A percentile compares a stretch with the other conserved stretches of the same genome.
These are phyloP conservation scores for Melocanna baccifera DNA, from an alignment of 176 grass and related monocot species.

Conservation along the genomic window DNA sequence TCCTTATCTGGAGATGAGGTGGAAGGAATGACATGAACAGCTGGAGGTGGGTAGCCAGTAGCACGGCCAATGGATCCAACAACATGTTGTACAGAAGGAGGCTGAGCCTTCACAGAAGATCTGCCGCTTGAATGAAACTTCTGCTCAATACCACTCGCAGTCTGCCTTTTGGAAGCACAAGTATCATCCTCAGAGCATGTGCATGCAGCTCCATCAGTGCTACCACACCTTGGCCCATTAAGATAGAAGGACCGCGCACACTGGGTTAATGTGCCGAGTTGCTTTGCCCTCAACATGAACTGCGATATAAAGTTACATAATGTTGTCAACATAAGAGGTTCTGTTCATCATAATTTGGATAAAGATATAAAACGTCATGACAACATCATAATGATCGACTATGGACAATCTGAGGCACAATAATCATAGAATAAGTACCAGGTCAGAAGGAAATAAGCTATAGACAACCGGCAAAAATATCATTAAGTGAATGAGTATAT, in stretches of 20 bases:
- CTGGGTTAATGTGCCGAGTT: slow-evolving; percentile 74
- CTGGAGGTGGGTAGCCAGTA: slow-evolving; percentile 23
- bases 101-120: slow-evolving; percentile 41
- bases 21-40: slow-evolving; percentile 36
- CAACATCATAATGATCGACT: not conserved
- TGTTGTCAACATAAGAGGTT: slow-evolving; percentile 7
- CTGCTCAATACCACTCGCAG: slow-evolving; percentile 10
- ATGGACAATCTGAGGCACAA: not conserved
- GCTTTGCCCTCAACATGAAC: slow-evolving; percentile 97
- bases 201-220: slow-evolving; percentile 67
- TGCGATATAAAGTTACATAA: slow-evolving; percentile 35
- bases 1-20: slow-evolving; percentile 40
- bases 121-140: slow-evolving; percentile 33
- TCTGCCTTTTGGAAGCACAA: slow-evolving; percentile 60
- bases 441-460: not conserved
- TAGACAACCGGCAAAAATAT: not conserved
- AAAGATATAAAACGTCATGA: not conserved
- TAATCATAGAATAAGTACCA: slow-evolving; percentile 3
- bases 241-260: slow-evolving; percentile 91
- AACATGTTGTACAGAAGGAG: slow-evolving; percentile 41
- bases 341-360: not conserved
- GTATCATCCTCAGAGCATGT: slow-evolving; percentile 80
- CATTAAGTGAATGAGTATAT: not conserved
- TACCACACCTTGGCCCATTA: slow-evolving; percentile 72
- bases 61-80: slow-evolving; percentile 40